Evolutionary conservation across 2,329 filamentous ascomycete species (phyloP), one percentile per base, ranked within the genome.

Genomic region (Alternaria angustiovoidea): DNA sequence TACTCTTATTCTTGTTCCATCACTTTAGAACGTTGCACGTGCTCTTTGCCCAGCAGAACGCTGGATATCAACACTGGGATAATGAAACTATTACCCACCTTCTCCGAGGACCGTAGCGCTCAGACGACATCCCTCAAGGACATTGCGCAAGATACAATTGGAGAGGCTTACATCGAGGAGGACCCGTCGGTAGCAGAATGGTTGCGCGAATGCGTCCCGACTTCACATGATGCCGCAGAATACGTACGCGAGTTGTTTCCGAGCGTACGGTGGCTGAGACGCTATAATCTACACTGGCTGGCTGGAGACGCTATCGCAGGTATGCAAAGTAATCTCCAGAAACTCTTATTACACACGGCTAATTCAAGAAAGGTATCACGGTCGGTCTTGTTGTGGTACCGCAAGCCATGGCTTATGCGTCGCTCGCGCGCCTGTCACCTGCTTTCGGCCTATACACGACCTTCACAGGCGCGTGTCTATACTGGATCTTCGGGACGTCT

Each of bases 401-500:
- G 5, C 94, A 98, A 75, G 90, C 92, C 66, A 97, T 98, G 94
- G 93, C 94, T 1, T 98, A 98, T 79, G 93, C 94, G 26, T 84
- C 89, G 64, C 85, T 98, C 24, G 94, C 94, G 51, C 86, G 89
- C 55, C 84, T 97, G 24, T 84, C 87, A 0, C 87, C 90, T 4
- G 85, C 97, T 72, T 97, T 89, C 72, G 94, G 94, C 54, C 85
- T 97, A 1, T 96, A 96, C 79, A 94, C 94, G 0, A 97, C 94
- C 0, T 97, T 98, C 76, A 95, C 97, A 86, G 94, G 94, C 51
- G 93, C 96, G 4, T 78, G 96, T 63, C 84, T 96, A 60, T 98
- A 98, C 80, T 97, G 94, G 94, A 91, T 97, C 75, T 97, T 97
- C 75, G 94, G 94, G 12, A 98, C 94, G 0, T 97, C 94, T 2